A percentile compares a stretch with the other conserved stretches of the same genome.
phyloP scores from a whole-genome alignment of 495 filamentous ascomycete species.

The Stereocaulon alpinum region DNA sequence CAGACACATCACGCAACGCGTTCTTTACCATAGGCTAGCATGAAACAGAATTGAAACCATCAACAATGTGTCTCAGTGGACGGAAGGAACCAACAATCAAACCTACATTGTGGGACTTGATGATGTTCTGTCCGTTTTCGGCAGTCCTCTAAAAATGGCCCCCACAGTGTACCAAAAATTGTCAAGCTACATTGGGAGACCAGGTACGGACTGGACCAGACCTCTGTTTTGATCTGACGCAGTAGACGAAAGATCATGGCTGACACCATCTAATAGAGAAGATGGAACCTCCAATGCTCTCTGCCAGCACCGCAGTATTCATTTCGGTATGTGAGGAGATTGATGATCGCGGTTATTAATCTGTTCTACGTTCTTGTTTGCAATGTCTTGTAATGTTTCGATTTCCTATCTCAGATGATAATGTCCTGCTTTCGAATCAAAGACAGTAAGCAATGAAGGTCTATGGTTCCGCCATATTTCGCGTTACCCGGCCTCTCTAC shows the following conservation, averaged over 20 bases:
- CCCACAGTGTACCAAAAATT: conserved; percentile 32
- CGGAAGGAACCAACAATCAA: background rate
- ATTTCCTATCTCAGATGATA: too few species aligned
- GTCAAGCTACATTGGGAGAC: conserved; percentile 25
- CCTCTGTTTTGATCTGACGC: background rate
- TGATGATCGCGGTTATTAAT: too few species aligned
- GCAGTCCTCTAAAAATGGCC: conserved; percentile 22
- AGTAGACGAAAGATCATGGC: background rate
- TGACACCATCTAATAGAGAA: conserved; percentile 15
- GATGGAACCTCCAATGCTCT: conserved; percentile 35
- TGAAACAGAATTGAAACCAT: background rate
- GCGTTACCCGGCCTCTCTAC: too few species aligned
- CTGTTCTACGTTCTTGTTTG: too few species aligned
- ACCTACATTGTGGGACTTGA: background rate
- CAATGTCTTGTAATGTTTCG: too few species aligned
- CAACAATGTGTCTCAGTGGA: background rate
- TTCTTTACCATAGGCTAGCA: background rate
- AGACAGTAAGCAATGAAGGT: too few species aligned
- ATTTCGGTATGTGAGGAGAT: conserved; percentile 38
- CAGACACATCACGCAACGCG: background rate
- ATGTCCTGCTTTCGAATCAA: too few species aligned
- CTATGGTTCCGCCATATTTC: too few species aligned
- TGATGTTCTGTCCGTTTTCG: conserved; percentile 1
- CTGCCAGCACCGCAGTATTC: conserved; percentile 36
- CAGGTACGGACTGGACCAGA: conserved; percentile 23